These are phyloP conservation scores for Eucalyptus sp. DNA, from an alignment of 345 rosid species.

Conservation along the genomic window DNA sequence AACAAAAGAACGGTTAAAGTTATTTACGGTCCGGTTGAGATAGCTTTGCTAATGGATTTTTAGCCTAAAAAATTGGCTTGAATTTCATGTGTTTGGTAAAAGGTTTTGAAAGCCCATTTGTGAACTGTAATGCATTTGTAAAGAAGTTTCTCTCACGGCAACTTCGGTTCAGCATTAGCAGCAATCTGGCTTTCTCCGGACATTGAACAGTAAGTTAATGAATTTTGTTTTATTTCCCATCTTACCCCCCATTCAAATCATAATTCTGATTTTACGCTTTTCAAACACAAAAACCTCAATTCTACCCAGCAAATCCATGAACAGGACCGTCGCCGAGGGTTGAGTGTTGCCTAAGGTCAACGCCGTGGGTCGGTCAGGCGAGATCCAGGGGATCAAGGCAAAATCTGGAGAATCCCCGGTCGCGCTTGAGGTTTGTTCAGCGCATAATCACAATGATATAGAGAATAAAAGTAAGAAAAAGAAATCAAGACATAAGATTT, in stretches of 20 bases:
- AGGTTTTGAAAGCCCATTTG: background rate
- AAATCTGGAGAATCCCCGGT: background rate
- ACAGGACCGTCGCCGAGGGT: background rate
- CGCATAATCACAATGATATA: too few relatives aligned
- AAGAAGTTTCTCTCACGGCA: background rate
- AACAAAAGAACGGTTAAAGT: background rate
- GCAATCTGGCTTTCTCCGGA: background rate
- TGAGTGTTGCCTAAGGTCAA: background rate
- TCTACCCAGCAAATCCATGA: background rate
- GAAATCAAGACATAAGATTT: too few relatives aligned
- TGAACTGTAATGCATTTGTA: too few relatives aligned
- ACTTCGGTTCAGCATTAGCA: background rate
- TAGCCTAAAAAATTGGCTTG: too few relatives aligned
- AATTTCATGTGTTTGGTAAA: background rate
- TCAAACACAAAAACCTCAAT: background rate
- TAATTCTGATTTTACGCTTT: background rate
- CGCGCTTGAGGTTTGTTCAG: accelerated
- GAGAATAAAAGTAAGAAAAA: too few relatives aligned
- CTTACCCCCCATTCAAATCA: background rate
- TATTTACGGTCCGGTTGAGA: accelerated
- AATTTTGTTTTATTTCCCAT: background rate
- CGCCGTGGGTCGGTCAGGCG: background rate
- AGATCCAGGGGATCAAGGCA: background rate
- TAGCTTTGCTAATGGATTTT: background rate
- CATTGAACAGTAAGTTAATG: background rate